Evolutionary conservation across 441 rosid genomes (phyloP), one percentile per base, ranked within the genome.

Genomic region (Kokia cookei): DNA sequence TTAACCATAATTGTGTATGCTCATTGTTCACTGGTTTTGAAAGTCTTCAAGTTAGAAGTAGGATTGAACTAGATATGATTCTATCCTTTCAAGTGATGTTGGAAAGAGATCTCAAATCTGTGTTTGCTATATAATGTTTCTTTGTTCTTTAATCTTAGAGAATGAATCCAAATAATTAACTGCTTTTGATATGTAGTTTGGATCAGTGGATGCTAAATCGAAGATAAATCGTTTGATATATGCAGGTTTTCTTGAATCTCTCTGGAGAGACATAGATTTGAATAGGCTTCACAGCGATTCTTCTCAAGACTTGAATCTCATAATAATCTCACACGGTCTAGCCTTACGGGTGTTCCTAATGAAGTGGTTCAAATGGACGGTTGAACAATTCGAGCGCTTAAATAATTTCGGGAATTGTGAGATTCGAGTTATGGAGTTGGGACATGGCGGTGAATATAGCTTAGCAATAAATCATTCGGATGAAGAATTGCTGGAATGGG

Each of bases 351-450:
- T 96, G 13, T 93, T 96, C 87, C 91, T 96, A 59, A 92, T 92
- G 99, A 96, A 93, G 80, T 96, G 99, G 98, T 96, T 91, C 84
- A 92, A 93, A 81, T 93, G 99, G 98, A 87, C 93, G 0, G 97
- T 96, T 3, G 94, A 92, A 68, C 97, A 93, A 66, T 92, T 92
- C 2, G 98, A 96, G 84, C 84, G 1, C 24, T 80, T 96, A 42
- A 90, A 86, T 75, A 96, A 96, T 82, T 88, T 73, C 0, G 93
- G 82, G 5, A 96, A 93, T 78, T 92, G 97, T 19, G 98, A 78
- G 85, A 68, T 77, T 55, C 86, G 98, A 13, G 93, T 91, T 32
- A 92, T 96, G 98, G 91, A 91, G 78, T 61, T 91, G 66, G 98
- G 98, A 77, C 74, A 69, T 0, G 94, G 96, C 0, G 94, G 97